Evolutionary conservation across 441 rosid genomes (phyloP).

Genomic region (Pelargonium australe): DNA sequence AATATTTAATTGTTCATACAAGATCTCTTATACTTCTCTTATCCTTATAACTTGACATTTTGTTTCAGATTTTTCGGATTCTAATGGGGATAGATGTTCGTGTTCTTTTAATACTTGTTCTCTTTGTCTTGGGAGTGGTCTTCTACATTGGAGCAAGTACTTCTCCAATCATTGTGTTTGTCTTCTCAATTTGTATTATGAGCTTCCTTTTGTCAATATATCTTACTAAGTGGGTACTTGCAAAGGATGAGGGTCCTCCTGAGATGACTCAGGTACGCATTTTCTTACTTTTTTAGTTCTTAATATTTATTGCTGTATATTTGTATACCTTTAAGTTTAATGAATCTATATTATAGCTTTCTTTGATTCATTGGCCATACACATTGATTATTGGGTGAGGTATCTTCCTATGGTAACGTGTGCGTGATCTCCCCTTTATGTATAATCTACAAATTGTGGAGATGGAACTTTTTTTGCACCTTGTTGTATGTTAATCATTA

Average conservation of each 20-base stretch:
- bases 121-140: conserved; percentile 64
- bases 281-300: conserved; percentile 13
- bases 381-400: too few species aligned
- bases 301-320: not conserved
- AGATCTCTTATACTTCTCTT: conserved; percentile 1
- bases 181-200: conserved; percentile 72
- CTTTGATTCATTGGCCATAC: not conserved
- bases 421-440: too few species aligned
- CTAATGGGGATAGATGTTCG: conserved; percentile 77
- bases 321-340: not conserved
- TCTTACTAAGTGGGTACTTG: conserved; percentile 91
- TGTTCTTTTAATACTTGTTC: conserved; percentile 60
- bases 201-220: conserved; percentile 71
- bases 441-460: not conserved
- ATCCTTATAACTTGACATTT: conserved; percentile 3
- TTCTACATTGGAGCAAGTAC: conserved; percentile 86
- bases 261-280: conserved; percentile 83
- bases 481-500: not conserved
- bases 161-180: conserved; percentile 88
- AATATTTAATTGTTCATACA: not conserved
- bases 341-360: not conserved
- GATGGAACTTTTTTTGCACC: not conserved
- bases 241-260: conserved; percentile 98
- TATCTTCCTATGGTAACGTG: too few species aligned
- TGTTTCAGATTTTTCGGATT: conserved; percentile 72